Evolutionary conservation across 2,329 filamentous ascomycete species (phyloP).

Genomic region (Fusarium equiseti): DNA sequence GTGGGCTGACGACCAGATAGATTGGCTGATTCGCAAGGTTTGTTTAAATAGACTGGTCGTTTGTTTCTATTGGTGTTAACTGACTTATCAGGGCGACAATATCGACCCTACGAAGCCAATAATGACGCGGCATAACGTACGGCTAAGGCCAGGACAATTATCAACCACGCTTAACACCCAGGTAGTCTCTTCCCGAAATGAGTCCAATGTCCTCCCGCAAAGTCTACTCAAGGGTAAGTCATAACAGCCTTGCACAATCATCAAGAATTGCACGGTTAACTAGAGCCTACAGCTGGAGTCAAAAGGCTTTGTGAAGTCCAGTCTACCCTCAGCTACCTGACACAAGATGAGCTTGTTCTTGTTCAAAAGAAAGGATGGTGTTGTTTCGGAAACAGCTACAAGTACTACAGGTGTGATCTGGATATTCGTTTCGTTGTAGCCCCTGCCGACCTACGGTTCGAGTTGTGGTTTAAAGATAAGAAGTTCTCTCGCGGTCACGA

Average conservation of each 20-base stretch:
- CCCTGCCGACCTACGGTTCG: neutral
- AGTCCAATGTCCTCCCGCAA: neutral
- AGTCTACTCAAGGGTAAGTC: neutral
- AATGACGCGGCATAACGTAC: neutral
- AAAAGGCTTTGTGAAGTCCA: neutral
- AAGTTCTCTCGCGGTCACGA: neutral
- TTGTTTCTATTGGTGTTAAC: neutral
- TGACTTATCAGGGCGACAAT: neutral
- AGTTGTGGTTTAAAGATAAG: neutral
- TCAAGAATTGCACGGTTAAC: neutral
- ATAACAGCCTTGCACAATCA: too few species aligned
- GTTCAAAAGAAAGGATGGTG: neutral
- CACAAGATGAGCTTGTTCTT: neutral
- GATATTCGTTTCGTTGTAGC: neutral
- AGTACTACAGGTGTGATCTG: neutral
- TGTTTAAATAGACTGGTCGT: rapidly evolving
- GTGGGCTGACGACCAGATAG: neutral
- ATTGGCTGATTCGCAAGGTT: constrained; percentile 4
- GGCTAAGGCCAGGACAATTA: neutral
- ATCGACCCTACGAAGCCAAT: neutral
- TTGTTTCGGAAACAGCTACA: neutral
- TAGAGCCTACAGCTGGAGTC: neutral
- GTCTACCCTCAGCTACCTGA: neutral
- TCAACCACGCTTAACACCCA: neutral
- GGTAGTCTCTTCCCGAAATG: neutral